phyloP scores from a whole-genome alignment of 768 basidiomycete genomes.

The Boletus bicolor region DNA sequence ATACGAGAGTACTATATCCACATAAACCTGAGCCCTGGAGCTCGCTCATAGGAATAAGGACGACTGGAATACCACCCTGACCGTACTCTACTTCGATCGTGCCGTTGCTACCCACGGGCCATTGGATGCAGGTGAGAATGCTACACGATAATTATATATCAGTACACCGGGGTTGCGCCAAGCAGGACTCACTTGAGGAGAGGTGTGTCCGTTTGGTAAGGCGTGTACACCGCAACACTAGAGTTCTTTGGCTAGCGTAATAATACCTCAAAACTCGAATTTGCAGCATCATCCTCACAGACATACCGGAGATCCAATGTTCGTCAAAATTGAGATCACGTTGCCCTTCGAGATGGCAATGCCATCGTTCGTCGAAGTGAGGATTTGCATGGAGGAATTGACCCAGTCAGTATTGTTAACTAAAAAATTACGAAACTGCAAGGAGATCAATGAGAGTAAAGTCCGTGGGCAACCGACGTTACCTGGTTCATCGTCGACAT shows the following conservation, averaged over 20 bases:
- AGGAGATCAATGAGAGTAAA: neutral
- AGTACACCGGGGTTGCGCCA: neutral
- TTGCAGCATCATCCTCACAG: neutral
- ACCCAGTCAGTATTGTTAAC: conserved; percentile 52
- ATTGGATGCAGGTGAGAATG: conserved; percentile 62
- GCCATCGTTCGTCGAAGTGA: conserved; percentile 47
- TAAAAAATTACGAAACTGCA: conserved; percentile 62
- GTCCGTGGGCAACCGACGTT: neutral
- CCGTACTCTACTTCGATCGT: conserved; percentile 61
- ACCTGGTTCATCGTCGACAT: conserved; percentile 62
- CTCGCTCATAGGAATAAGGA: conserved; percentile 45
- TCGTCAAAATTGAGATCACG: conserved; percentile 61
- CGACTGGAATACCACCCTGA: conserved; percentile 56
- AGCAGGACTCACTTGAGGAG: conserved; percentile 50
- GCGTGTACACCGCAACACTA: conserved; percentile 56
- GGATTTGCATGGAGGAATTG: conserved; percentile 47
- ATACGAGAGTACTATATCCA: conserved; percentile 12
- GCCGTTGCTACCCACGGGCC: conserved; percentile 64
- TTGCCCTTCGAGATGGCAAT: conserved; percentile 65
- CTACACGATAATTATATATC: conserved; percentile 30
- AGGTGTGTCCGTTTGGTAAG: conserved; percentile 45
- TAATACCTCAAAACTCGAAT: neutral
- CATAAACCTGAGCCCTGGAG: conserved; percentile 40
- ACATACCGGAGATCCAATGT: conserved; percentile 67
- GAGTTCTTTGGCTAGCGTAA: conserved; percentile 49